Conservation (phyloP, 768 basidiomycete species). For the Lactarius vividus region DNA sequence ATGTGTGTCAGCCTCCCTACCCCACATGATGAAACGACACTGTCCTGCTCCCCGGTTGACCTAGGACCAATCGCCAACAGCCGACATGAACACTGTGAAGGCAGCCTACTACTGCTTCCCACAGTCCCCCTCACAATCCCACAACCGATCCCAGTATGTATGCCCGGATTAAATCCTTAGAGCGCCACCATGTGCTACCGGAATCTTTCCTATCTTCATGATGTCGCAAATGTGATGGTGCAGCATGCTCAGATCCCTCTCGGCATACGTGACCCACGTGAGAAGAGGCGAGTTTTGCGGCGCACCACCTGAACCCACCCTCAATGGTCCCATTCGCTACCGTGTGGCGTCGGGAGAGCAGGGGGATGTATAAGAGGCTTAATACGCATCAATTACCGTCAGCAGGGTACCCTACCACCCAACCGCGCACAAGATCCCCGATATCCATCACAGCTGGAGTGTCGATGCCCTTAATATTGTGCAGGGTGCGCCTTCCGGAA, state of each 20-base stretch:
- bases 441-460: not conserved
- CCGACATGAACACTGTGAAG: too few relatives aligned
- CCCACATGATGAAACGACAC: too few relatives aligned
- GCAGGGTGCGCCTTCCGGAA: not conserved
- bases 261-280: not conserved
- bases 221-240: not conserved
- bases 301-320: not conserved
- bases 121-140: too few relatives aligned
- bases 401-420: too few relatives aligned
- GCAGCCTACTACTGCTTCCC: not conserved
- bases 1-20: not conserved
- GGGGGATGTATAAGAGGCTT: too few relatives aligned
- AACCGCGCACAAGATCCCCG: too few relatives aligned
- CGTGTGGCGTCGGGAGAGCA: not conserved
- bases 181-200: not conserved
- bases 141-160: not conserved
- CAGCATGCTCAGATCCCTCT: not conserved
- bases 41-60: not conserved
- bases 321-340: not conserved
- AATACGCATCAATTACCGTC: not conserved
- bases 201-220: not conserved
- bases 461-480: not conserved
- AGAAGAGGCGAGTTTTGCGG: not conserved
- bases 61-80: too few relatives aligned
- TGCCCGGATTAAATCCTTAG: not conserved